phyloP scores from a whole-genome alignment of 331 rosid genomes.

The Malus hybrid region DNA sequence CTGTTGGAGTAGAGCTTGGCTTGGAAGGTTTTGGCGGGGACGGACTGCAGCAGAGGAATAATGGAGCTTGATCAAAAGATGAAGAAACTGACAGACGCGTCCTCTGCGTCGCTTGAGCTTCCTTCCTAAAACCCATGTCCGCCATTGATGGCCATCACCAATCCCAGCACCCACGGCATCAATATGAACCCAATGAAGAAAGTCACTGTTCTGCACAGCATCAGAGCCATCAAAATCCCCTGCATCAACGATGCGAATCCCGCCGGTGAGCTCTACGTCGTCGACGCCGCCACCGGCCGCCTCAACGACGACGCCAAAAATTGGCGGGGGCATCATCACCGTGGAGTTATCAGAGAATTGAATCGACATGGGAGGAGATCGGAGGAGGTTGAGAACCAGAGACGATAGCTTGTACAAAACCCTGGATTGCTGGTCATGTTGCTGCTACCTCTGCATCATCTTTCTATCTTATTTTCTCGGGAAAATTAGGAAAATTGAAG shows the following conservation, averaged over 20 bases:
- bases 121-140: conserved; percentile 2
- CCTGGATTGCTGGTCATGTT: conserved; percentile 47
- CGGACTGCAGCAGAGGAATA: too few relatives aligned
- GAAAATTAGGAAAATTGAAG: not conserved
- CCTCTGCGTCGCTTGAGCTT: conserved; percentile 10
- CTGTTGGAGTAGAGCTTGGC: too few relatives aligned
- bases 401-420: conserved; percentile 60
- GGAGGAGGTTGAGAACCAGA: conserved; percentile 62
- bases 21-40: too few relatives aligned
- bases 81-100: conserved; percentile 21
- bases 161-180: conserved; percentile 91
- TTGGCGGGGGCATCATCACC: not conserved
- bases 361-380: conserved; percentile 50
- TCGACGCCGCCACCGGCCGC: not conserved
- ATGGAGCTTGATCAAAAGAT: conserved; percentile 9
- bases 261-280: conserved; percentile 50
- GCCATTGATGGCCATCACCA: conserved; percentile 33
- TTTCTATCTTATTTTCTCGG: not conserved
- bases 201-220: conserved; percentile 92
- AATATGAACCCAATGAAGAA: conserved; percentile 84
- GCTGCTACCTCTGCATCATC: not conserved
- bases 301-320: conserved; percentile 19
- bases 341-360: conserved; percentile 36
- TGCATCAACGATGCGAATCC: conserved; percentile 72
- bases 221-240: conserved; percentile 71